phyloP scores from a whole-genome alignment of 2,329 filamentous ascomycete genomes.

The Monosporascus sp. region DNA sequence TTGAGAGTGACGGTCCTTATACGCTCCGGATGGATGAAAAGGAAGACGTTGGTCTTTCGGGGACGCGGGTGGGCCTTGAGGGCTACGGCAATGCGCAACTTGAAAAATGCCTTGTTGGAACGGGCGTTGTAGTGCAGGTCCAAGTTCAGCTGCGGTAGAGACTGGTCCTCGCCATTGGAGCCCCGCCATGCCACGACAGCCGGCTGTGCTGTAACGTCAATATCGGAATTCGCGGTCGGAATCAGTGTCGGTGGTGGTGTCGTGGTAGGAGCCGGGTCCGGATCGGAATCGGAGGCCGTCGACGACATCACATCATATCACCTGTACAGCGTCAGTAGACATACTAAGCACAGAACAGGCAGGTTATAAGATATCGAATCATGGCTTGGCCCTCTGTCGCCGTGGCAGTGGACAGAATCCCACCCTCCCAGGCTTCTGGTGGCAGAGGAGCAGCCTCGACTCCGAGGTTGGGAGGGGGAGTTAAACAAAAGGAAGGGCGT shows the following conservation, averaged over 20 bases:
- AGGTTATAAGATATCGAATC: background rate
- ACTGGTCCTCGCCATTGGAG: constrained; percentile 3
- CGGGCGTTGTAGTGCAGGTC: constrained; percentile 11
- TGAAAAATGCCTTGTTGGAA: constrained; percentile 11
- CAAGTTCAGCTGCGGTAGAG: constrained; percentile 4
- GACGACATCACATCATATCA: constrained; percentile 9
- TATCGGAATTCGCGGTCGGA: constrained; percentile 3
- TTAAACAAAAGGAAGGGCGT: constrained; percentile 3
- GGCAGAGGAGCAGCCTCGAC: constrained; percentile 14
- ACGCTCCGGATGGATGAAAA: constrained; percentile 11
- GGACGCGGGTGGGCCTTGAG: constrained; percentile 8
- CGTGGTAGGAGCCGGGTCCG: constrained; percentile 1
- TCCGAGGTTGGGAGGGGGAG: background rate
- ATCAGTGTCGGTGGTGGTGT: background rate
- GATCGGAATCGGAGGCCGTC: constrained; percentile 8
- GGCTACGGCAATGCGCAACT: constrained; percentile 7
- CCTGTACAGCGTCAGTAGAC: constrained; percentile 5
- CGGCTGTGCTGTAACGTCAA: constrained; percentile 8
- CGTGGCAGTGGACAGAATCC: constrained; percentile 6
- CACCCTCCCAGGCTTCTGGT: constrained; percentile 15
- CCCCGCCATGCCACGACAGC: constrained; percentile 7
- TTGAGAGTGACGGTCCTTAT: constrained; percentile 7
- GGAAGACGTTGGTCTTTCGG: constrained; percentile 7
- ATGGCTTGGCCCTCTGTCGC: constrained; percentile 7
- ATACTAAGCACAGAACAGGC: background rate